phyloP scores from a whole-genome alignment of 768 basidiomycete genomes.

The Mycena venus region DNA sequence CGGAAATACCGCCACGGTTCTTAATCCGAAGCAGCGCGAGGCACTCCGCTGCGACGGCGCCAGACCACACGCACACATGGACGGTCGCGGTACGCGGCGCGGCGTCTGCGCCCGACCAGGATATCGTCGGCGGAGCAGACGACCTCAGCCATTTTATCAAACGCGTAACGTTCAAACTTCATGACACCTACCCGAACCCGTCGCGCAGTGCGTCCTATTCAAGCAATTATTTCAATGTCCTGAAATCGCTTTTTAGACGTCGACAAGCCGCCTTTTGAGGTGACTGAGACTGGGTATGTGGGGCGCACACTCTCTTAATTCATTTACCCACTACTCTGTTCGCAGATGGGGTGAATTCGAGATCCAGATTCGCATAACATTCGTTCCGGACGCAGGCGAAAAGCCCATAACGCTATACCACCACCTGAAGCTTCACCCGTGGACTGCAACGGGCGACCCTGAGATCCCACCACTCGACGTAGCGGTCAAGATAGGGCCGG shows the following conservation, averaged over 20 bases:
- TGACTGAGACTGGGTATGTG: slow-evolving; percentile 92
- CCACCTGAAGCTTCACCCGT: slow-evolving; percentile 95
- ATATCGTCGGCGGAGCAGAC: slow-evolving; percentile 90
- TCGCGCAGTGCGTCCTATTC: slow-evolving; percentile 80
- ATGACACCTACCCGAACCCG: slow-evolving; percentile 95
- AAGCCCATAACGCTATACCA: slow-evolving; percentile 91
- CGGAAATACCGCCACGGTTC: slow-evolving; percentile 89
- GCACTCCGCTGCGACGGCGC: slow-evolving; percentile 60
- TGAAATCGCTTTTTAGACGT: slow-evolving; percentile 77
- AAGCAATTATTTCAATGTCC: neutral
- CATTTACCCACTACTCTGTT: neutral
- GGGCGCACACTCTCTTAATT: neutral
- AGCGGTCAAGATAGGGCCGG: slow-evolving; percentile 78
- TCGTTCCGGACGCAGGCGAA: slow-evolving; percentile 90
- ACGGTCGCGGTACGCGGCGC: slow-evolving; percentile 95
- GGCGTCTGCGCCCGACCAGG: slow-evolving; percentile 77
- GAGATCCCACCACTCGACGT: slow-evolving; percentile 77
- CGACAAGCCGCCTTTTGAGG: slow-evolving; percentile 94
- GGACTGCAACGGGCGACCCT: slow-evolving; percentile 74
- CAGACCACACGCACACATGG: slow-evolving; percentile 96
- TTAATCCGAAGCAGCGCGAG: slow-evolving; percentile 81
- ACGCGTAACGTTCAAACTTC: slow-evolving; percentile 96
- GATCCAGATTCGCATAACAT: slow-evolving; percentile 91
- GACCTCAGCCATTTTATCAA: slow-evolving; percentile 94
- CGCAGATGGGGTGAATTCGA: slow-evolving; percentile 98